Conservation (phyloP, 768 basidiomycete genomes). For the Tremella yokohamensis region DNA sequence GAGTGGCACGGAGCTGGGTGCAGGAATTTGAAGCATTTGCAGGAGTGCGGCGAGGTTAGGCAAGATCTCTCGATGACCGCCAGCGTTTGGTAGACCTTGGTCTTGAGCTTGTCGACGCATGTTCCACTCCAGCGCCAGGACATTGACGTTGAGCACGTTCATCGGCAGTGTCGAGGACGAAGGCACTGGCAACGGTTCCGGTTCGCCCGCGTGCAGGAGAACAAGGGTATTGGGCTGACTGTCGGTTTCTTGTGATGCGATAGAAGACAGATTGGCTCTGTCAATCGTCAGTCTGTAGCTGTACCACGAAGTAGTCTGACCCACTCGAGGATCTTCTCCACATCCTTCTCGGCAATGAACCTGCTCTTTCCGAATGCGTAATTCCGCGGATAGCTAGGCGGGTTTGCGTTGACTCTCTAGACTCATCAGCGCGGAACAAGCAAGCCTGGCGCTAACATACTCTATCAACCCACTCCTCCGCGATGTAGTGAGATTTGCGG, state of each 20-base stretch:
- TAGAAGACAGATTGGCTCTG: slow-evolving; percentile 44
- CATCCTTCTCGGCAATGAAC: slow-evolving; percentile 37
- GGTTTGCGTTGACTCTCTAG: slow-evolving; percentile 42
- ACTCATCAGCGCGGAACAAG: slow-evolving; percentile 1
- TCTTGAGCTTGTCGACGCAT: slow-evolving; percentile 39
- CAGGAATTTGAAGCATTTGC: slow-evolving; percentile 42
- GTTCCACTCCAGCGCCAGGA: slow-evolving; percentile 42
- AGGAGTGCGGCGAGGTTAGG: slow-evolving; percentile 36
- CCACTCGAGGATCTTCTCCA: slow-evolving; percentile 48
- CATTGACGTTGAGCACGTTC: slow-evolving; percentile 47
- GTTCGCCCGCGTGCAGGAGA: slow-evolving; percentile 43
- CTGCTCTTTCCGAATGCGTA: slow-evolving; percentile 47
- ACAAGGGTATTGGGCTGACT: slow-evolving; percentile 43
- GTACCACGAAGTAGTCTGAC: background rate
- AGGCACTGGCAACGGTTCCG: slow-evolving; percentile 31
- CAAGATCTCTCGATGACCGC: slow-evolving; percentile 31
- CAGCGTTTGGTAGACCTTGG: slow-evolving; percentile 31
- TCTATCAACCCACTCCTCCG: slow-evolving; percentile 51
- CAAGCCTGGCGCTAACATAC: slow-evolving; percentile 16
- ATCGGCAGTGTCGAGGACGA: slow-evolving; percentile 40
- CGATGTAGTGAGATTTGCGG: slow-evolving; percentile 46
- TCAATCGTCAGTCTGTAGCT: background rate
- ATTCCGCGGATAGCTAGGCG: slow-evolving; percentile 42
- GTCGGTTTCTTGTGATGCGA: slow-evolving; percentile 47
- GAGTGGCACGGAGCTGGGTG: slow-evolving; percentile 39